Conservation (phyloP, 2,329 filamentous ascomycete genomes). For the Xylaria arbuscula region DNA sequence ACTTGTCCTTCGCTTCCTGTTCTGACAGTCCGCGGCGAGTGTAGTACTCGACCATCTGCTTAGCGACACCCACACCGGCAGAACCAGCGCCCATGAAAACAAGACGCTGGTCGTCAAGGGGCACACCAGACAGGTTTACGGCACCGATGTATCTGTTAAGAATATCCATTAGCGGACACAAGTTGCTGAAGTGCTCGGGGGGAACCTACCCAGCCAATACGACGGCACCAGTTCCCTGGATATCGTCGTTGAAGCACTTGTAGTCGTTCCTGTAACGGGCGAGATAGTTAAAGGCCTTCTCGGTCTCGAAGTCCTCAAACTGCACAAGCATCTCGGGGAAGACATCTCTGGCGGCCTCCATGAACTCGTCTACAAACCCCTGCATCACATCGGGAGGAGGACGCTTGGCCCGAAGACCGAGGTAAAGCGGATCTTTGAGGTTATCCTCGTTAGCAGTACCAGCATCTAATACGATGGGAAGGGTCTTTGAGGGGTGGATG, state of each 20-base stretch:
- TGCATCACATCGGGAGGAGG: conserved; percentile 81
- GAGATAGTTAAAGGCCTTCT: conserved; percentile 89
- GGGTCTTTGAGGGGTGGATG: conserved; percentile 88
- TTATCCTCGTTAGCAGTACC: conserved; percentile 75
- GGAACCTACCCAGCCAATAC: conserved; percentile 79
- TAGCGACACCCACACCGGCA: conserved; percentile 95
- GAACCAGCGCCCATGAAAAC: conserved; percentile 97
- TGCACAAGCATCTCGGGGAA: conserved; percentile 79
- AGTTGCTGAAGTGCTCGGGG: not conserved
- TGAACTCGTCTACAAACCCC: conserved; percentile 97
- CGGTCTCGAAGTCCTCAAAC: conserved; percentile 97
- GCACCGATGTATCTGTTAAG: conserved; percentile 67
- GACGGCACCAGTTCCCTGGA: conserved; percentile 96
- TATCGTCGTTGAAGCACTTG: conserved; percentile 98
- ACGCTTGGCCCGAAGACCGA: conserved; percentile 88
- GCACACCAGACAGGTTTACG: conserved; percentile 86
- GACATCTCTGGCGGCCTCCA: conserved; percentile 85
- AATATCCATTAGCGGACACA: conserved; percentile 34
- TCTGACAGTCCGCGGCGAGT: conserved; percentile 90
- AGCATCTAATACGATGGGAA: conserved; percentile 74
- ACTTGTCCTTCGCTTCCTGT: conserved; percentile 86
- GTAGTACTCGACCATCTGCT: conserved; percentile 98
- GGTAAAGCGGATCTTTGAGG: conserved; percentile 80
- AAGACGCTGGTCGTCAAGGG: conserved; percentile 88
- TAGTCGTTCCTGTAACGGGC: conserved; percentile 88